Evolutionary conservation across 2,329 filamentous ascomycete genomes (phyloP).

Genomic region (Emydomyces testavorans): DNA sequence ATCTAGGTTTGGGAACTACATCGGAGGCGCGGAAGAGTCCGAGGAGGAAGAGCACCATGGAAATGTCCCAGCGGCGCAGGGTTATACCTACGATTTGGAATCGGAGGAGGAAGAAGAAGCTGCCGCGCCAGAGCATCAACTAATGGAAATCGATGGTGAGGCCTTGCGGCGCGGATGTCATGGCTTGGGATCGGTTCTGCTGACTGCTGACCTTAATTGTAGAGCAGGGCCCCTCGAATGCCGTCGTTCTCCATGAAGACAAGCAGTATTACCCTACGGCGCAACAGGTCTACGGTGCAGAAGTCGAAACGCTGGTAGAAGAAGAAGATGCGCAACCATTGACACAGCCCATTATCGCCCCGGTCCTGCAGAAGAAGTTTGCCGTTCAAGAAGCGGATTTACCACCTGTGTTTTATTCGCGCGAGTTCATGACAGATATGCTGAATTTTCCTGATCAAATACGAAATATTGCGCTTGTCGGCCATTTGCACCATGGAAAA

Average conservation of each 20-base stretch:
- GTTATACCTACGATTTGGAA: slow-evolving; percentile 66
- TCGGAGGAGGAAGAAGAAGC: slow-evolving; percentile 49
- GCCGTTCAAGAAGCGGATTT: slow-evolving; percentile 84
- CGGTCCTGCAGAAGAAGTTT: slow-evolving; percentile 91
- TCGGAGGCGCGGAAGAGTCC: slow-evolving; percentile 81
- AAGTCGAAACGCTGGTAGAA: slow-evolving; percentile 90
- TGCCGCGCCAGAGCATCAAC: slow-evolving; percentile 59
- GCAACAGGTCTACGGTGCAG: slow-evolving; percentile 83
- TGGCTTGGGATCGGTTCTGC: slow-evolving; percentile 8
- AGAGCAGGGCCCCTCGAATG: slow-evolving; percentile 83
- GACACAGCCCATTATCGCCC: slow-evolving; percentile 83
- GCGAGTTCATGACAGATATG: slow-evolving; percentile 85
- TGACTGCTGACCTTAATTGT: slow-evolving; percentile 18
- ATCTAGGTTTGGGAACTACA: slow-evolving; percentile 88
- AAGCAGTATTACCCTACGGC: slow-evolving; percentile 99
- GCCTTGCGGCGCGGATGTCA: not conserved
- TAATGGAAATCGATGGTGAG: slow-evolving; percentile 84
- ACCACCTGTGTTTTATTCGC: slow-evolving; percentile 74
- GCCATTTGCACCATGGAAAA: slow-evolving; percentile 94
- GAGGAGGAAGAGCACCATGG: slow-evolving; percentile 73
- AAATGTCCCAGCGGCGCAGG: slow-evolving; percentile 64
- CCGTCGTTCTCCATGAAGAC: slow-evolving; percentile 95
- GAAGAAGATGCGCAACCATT: slow-evolving; percentile 95
- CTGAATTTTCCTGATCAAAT: slow-evolving; percentile 95
- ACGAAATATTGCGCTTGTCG: slow-evolving; percentile 81